A percentile compares a stretch with the other conserved stretches of the same genome.
Evolutionary conservation across 2,329 filamentous ascomycete genomes (phyloP).

Genomic region (Paraphaeosphaeria sporulosa): DNA sequence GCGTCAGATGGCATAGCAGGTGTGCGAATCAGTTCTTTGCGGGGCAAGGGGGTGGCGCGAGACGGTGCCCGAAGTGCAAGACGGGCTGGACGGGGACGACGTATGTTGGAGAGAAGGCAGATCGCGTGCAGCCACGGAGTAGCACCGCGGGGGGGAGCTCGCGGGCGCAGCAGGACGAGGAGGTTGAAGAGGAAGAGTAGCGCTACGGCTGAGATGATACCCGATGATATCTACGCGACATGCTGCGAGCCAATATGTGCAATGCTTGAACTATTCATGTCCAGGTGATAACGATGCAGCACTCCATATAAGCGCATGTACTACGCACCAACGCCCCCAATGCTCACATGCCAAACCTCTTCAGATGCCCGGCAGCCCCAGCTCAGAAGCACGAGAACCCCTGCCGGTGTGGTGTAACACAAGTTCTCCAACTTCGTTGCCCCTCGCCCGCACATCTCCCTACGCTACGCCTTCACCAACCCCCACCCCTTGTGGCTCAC

Average conservation of each 20-base stretch:
- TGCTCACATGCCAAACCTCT: neutral
- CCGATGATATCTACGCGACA: neutral
- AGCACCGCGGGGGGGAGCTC: neutral
- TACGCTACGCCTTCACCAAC: slow-evolving; percentile 30
- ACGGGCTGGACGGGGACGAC: slow-evolving; percentile 59
- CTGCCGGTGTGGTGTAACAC: neutral
- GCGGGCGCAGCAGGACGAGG: slow-evolving; percentile 4
- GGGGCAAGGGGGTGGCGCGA: slow-evolving; percentile 20
- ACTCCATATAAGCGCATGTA: too few species aligned
- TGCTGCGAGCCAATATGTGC: neutral
- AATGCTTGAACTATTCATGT: too few species aligned
- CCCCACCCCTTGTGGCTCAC: slow-evolving; percentile 35
- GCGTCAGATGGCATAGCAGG: slow-evolving; percentile 42
- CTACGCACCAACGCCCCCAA: neutral
- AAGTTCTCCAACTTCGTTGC: too few species aligned
- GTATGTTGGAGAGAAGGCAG: slow-evolving; percentile 46
- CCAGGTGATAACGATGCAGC: neutral
- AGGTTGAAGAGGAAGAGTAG: neutral
- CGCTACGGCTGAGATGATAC: neutral
- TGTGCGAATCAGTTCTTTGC: slow-evolving; percentile 45
- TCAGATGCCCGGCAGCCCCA: neutral
- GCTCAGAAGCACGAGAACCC: too few species aligned
- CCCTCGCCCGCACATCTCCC: too few species aligned
- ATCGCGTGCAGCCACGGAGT: slow-evolving; percentile 20
- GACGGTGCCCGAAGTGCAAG: slow-evolving; percentile 43